Conservation (phyloP, 2,329 filamentous ascomycete genomes). For the Chaetomium globosum region DNA sequence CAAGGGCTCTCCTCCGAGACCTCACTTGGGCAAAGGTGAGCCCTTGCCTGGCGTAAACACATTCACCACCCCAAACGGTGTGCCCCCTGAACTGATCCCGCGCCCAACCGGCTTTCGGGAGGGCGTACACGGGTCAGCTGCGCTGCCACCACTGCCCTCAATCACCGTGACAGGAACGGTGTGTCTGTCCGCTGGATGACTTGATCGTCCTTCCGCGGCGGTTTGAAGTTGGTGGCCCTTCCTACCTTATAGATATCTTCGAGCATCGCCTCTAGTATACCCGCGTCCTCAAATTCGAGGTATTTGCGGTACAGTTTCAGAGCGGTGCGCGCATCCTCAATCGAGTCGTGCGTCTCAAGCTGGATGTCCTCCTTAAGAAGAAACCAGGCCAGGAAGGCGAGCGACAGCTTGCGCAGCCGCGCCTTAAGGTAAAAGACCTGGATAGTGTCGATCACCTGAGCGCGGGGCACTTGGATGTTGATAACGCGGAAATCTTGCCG, state of each 20-base stretch:
- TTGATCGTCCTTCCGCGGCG: constrained; percentile 52
- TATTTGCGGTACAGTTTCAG: constrained; percentile 88
- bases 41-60: constrained; percentile 25
- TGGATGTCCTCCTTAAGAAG: constrained; percentile 94
- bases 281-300: constrained; percentile 83
- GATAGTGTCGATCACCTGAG: constrained; percentile 92
- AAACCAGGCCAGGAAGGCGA: constrained; percentile 89
- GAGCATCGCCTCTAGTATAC: constrained; percentile 79
- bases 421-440: constrained; percentile 83
- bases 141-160: constrained; percentile 37
- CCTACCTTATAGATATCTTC: constrained; percentile 74
- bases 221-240: constrained; percentile 54
- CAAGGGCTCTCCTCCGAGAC: not conserved
- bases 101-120: constrained; percentile 27
- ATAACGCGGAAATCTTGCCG: constrained; percentile 97
- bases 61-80: constrained; percentile 25
- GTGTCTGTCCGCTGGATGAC: constrained; percentile 55
- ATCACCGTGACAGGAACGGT: constrained; percentile 50
- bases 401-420: constrained; percentile 80
- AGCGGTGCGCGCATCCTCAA: constrained; percentile 91
- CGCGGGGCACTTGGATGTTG: constrained; percentile 91
- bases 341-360: constrained; percentile 86
- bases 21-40: constrained; percentile 24
- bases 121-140: constrained; percentile 30
- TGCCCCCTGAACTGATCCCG: constrained; percentile 4